These are phyloP conservation scores for Cucurbita ficifolia DNA, from an alignment of 306 rosid genomes.

Conservation along the genomic window DNA sequence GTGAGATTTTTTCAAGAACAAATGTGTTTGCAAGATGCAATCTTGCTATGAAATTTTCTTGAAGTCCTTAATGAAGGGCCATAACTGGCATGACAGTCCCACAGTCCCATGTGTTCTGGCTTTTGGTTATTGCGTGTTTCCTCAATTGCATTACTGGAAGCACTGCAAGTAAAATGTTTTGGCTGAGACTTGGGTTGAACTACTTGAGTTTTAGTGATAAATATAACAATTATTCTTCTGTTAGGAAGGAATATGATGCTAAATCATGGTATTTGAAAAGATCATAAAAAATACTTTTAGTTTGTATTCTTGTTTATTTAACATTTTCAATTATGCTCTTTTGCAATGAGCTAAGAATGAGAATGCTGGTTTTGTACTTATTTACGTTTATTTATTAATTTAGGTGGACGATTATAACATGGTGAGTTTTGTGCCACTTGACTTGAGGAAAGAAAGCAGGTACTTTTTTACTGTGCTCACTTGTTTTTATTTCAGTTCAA, in stretches of 20 bases:
- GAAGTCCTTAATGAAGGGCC: neutral
- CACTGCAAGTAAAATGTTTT: neutral
- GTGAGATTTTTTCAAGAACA: neutral
- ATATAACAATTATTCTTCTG: neutral
- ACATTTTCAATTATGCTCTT: neutral
- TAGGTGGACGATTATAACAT: constrained; percentile 54
- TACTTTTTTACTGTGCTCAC: constrained; percentile 10
- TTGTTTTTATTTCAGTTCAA: neutral
- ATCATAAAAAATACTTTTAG: neutral
- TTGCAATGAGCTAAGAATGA: neutral
- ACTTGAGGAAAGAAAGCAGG: constrained; percentile 87
- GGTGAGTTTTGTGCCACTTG: constrained; percentile 77
- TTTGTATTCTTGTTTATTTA: neutral
- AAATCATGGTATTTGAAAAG: neutral
- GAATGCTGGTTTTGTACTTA: neutral
- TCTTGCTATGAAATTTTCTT: neutral
- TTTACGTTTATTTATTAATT: constrained; percentile 2
- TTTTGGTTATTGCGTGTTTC: neutral
- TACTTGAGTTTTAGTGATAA: neutral
- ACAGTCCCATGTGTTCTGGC: neutral
- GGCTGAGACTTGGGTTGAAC: neutral
- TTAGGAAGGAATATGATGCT: neutral
- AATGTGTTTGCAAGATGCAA: neutral
- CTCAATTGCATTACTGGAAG: neutral
- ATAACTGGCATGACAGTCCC: neutral